Evolutionary conservation across 2,329 filamentous ascomycete species (phyloP).

Genomic region (Myriosclerotinia duriaeana): DNA sequence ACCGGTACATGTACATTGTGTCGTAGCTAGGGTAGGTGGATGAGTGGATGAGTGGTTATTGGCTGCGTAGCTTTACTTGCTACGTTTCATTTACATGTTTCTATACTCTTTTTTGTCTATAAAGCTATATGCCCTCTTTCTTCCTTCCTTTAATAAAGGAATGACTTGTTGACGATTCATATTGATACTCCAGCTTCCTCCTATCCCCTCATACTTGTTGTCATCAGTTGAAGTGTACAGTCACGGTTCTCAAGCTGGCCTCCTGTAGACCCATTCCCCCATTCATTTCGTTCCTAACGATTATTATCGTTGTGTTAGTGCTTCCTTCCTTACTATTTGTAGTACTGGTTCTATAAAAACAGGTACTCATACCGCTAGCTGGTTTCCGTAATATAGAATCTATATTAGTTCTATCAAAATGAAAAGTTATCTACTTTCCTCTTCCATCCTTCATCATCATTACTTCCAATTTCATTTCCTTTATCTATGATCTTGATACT

Average conservation of each 20-base stretch:
- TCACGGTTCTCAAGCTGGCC: constrained; percentile 17
- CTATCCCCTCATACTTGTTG: neutral
- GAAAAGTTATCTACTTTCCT: constrained; percentile 3
- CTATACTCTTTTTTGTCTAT: neutral
- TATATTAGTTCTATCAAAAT: constrained; percentile 6
- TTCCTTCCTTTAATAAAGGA: neutral
- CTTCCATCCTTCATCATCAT: neutral
- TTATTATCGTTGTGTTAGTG: constrained; percentile 4
- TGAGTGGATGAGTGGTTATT: neutral
- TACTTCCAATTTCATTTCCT: constrained; percentile 13
- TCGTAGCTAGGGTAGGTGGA: neutral
- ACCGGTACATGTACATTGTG: neutral
- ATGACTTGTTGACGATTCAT: neutral
- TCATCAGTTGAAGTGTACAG: neutral
- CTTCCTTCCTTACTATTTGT: neutral
- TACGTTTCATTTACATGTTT: neutral
- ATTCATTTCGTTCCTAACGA: constrained; percentile 2
- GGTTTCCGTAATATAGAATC: neutral
- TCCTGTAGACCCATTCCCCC: constrained; percentile 1
- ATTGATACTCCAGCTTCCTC: too few species aligned
- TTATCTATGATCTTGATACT: neutral
- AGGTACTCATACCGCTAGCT: neutral
- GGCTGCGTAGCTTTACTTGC: neutral
- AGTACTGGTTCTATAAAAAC: neutral
- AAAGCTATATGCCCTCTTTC: neutral